These are phyloP conservation scores for Sporisorium scitamineum DNA, from an alignment of 1,284 basidiomycete genomes.

Conservation along the genomic window DNA sequence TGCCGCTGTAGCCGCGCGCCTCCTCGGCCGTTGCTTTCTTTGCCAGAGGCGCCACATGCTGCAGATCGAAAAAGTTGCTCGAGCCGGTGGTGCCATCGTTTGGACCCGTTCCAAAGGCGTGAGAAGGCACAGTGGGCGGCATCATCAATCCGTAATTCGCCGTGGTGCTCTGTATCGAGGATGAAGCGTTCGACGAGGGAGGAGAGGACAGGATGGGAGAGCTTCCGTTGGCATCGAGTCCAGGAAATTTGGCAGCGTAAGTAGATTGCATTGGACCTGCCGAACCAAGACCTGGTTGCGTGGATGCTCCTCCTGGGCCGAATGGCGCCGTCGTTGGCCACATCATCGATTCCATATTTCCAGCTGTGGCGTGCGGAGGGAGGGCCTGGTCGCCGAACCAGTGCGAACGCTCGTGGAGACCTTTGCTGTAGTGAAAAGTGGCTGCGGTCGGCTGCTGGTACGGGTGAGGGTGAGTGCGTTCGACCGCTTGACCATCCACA, in stretches of 20 bases:
- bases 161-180: slow-evolving; percentile 24
- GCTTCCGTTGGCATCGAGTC: slow-evolving; percentile 11
- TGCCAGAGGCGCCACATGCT: background rate
- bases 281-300: background rate
- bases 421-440: slow-evolving; percentile 33
- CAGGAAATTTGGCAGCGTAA: slow-evolving; percentile 1
- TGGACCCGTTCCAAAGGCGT: background rate
- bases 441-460: slow-evolving; percentile 12
- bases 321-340: slow-evolving; percentile 15
- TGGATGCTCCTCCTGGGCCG: background rate
- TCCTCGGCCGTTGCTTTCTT: slow-evolving; percentile 6
- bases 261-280: background rate
- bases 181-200: slow-evolving; percentile 34
- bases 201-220: slow-evolving; percentile 39
- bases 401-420: slow-evolving; percentile 14
- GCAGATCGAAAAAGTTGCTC: slow-evolving; percentile 3
- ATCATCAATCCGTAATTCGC: slow-evolving; percentile 27
- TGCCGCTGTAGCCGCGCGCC: slow-evolving; percentile 10
- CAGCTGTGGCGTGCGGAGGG: background rate
- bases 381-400: slow-evolving; percentile 20
- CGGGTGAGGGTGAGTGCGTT: slow-evolving; percentile 4
- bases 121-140: slow-evolving; percentile 35
- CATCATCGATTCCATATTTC: slow-evolving; percentile 22
- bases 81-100: background rate
- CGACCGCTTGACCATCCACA: slow-evolving; percentile 26